Evolutionary conservation across 257 asterid genomes (phyloP), one percentile per base, ranked within the genome.

Genomic region (Asclepias syriaca): DNA sequence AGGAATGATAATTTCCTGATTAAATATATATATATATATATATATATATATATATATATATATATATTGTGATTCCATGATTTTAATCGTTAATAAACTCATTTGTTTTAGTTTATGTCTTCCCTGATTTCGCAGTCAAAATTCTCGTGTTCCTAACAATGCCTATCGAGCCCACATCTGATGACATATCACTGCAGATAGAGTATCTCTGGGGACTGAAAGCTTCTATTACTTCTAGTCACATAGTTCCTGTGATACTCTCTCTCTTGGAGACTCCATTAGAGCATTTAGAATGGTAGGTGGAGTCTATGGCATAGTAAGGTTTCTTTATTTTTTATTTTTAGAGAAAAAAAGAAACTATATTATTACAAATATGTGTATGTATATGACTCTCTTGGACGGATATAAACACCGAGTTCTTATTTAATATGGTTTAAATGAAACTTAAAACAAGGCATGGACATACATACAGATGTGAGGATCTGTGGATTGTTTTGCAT

Each of bases 161-260:
- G 99, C 99, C 98, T 18, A 72, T 95, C 29, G 99, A 95, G 83
- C 87, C 92, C 32, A 66, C 91, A 10, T 91, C 99, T 6, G 46
- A 64, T 76, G 98, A 90, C 72, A 87, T 90, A 73, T 77, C 90
- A 8, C 95, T 86, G 79, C 99, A 95, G 88, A 88, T 87, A 39
- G 99, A 92, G 85, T 84, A 80, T 81, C 89, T 95, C 19, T 95
- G 99, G 99, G 89, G 85, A 51, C 49, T 91, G 81, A 95, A 95
- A 81, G 83, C 88, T 45, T 85, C 93, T 6, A 73, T 95, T 65
- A 81, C 96, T 19, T 64, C 39, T 34, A 95, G 99, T 77, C 83
- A 83, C 53, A 82, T 76, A 66, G 74, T 90, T 74, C 97, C 98
- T 2, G 95, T 92, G 77, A 86, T 87, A 72, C 84, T 95, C 73